Percentiles rank a stretch among this genome's conserved stretches.
Conservation (phyloP, 768 basidiomycete species). For the Tylopilus cervinicoccineus region DNA sequence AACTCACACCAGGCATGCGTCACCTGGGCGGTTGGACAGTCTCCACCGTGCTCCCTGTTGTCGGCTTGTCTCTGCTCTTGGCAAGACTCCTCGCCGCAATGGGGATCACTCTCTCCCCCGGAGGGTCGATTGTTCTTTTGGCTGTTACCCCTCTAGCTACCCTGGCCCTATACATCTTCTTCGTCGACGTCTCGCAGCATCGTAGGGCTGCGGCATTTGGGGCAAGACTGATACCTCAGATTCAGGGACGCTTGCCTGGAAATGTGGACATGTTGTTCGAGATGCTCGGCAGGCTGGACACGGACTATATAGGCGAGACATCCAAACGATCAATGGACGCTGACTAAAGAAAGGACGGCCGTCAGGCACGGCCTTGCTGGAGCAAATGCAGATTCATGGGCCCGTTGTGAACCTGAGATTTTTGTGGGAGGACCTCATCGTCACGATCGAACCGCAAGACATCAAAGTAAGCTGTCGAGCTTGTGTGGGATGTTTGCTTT, state of each 20-base stretch:
- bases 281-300: constrained; percentile 16
- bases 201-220: constrained; percentile 21
- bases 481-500: not conserved
- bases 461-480: constrained; percentile 29
- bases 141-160: not conserved
- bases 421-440: constrained; percentile 45
- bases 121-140: constrained; percentile 5
- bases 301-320: constrained; percentile 35
- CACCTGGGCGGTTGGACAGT: constrained; percentile 14
- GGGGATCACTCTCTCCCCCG: constrained; percentile 11
- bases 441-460: constrained; percentile 51
- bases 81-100: constrained; percentile 3
- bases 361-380: constrained; percentile 23
- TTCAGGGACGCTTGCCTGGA: constrained; percentile 32
- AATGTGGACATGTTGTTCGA: constrained; percentile 31
- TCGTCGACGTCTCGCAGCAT: constrained; percentile 5
- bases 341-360: not conserved
- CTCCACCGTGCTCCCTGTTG: constrained; percentile 12
- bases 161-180: not conserved
- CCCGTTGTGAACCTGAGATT: constrained; percentile 40
- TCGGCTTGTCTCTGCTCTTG: constrained; percentile 13
- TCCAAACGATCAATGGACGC: not conserved
- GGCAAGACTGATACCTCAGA: constrained; percentile 29
- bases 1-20: constrained; percentile 23
- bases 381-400: constrained; percentile 24